These are phyloP conservation scores for Coemansia sp. DNA, from an alignment of 192 early-diverging fungal genomes.

Conservation along the genomic window DNA sequence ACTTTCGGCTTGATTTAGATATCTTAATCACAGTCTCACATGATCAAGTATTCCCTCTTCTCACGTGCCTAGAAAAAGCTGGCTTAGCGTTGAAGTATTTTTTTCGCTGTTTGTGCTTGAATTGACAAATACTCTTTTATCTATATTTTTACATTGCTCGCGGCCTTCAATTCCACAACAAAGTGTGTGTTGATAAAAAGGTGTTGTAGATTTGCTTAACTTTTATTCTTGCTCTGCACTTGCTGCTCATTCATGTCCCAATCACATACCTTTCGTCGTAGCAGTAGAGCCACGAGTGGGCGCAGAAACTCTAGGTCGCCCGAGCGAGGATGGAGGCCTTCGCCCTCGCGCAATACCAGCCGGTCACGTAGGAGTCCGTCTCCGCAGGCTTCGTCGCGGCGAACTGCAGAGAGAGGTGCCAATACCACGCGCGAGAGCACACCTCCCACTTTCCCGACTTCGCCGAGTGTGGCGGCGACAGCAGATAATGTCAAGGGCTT, in stretches of 20 bases:
- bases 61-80: too few species aligned
- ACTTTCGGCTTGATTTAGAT: too few species aligned
- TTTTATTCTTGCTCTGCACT: slow-evolving; percentile 6
- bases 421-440: not conserved
- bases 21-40: too few species aligned
- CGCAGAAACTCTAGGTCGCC: slow-evolving; percentile 34
- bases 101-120: too few species aligned
- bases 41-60: too few species aligned
- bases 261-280: slow-evolving; percentile 36
- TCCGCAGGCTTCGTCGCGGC: not conserved
- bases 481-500: slow-evolving; percentile 67
- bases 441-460: slow-evolving; percentile 20
- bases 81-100: too few species aligned
- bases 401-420: not conserved
- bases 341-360: not conserved
- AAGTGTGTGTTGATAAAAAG: not conserved
- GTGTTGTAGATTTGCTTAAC: not conserved
- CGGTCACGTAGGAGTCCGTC: slow-evolving; percentile 5
- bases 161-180: not conserved
- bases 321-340: slow-evolving; percentile 8
- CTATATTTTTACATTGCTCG: too few species aligned
- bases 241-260: slow-evolving; percentile 34
- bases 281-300: slow-evolving; percentile 27
- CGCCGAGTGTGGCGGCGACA: slow-evolving; percentile 31
- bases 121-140: too few species aligned